These are phyloP conservation scores for Keithomyces neogunnii DNA, from an alignment of 2,329 filamentous ascomycete species.

Conservation along the genomic window DNA sequence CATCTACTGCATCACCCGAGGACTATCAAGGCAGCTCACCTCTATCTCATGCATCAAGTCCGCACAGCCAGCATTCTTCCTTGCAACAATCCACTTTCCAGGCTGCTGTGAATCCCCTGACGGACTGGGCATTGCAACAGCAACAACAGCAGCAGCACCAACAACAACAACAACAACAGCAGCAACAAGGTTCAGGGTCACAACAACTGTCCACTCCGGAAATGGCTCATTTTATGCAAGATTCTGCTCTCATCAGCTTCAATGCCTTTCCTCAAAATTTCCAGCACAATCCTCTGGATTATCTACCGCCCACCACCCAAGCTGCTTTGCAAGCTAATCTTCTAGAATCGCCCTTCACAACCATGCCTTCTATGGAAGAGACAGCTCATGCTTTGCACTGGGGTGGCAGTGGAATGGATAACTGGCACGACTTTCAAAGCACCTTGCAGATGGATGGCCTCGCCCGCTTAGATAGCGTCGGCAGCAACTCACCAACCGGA, in stretches of 20 bases:
- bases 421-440: conserved; percentile 73
- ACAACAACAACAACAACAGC: conserved; percentile 37
- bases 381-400: conserved; percentile 48
- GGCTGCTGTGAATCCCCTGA: conserved; percentile 41
- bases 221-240: conserved; percentile 46
- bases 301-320: conserved; percentile 54
- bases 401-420: conserved; percentile 55
- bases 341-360: conserved; percentile 55
- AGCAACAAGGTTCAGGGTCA: conserved; percentile 7
- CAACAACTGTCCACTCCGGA: conserved; percentile 33
- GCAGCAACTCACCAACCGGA: conserved; percentile 36
- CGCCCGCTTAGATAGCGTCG: conserved; percentile 30
- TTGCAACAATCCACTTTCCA: conserved; percentile 48
- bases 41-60: conserved; percentile 42
- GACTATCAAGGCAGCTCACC: conserved; percentile 40
- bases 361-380: conserved; percentile 49
- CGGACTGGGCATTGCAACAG: conserved; percentile 54
- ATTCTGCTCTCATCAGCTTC: conserved; percentile 48
- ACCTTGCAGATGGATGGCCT: conserved; percentile 44
- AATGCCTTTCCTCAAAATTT: conserved; percentile 42
- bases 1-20: conserved; percentile 40
- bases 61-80: conserved; percentile 39
- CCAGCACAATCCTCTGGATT: conserved; percentile 50
- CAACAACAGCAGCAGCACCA: conserved; percentile 34
- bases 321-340: conserved; percentile 53